Evolutionary conservation across 2,329 filamentous ascomycete species (phyloP), one percentile per base, ranked within the genome.

Genomic region (Didymosphaeria variabile): DNA sequence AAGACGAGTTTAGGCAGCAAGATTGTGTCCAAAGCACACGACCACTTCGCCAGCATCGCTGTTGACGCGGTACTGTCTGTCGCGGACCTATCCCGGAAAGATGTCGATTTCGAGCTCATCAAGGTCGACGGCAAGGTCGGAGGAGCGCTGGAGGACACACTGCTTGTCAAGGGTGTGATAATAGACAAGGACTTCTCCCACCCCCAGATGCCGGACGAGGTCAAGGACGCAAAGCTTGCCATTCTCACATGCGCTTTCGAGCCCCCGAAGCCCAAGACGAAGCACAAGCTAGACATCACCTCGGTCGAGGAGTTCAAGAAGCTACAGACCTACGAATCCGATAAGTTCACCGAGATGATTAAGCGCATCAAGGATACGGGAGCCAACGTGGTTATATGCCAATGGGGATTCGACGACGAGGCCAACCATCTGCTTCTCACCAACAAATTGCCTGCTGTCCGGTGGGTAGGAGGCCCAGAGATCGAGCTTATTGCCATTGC

Each of bases 121-220:
- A 99, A 99, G 86, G 94, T 99, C 55, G 95, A 99, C 75, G 94
- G 95, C 73, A 99, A 99, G 85, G 93, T 98, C 38, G 95, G 95
- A 71, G 95, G 96, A 62, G 83, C 94, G 31, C 86, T 99, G 19
- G 94, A 98, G 80, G 95, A 99, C 80, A 92, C 94, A 6, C 83
- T 98, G 32, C 88, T 99, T 46, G 94, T 99, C 71, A 96, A 98
- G 83, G 95, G 95, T 79, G 95, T 99, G 68, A 97, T 99, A 79
- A 88, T 99, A 79, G 95, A 99, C 87, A 99, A 99, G 85, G 96
- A 99, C 83, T 99, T 99, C 81, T 98, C 95, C 38, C 95, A 99
- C 80, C 95, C 95, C 13, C 95, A 99, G 83, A 99, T 99, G 95
- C 95, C 95, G 12, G 92, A 91, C 54, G 93, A 97, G 81, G 94